Conservation (phyloP, 495 filamentous ascomycete species). For the Penicillium steckii region DNA sequence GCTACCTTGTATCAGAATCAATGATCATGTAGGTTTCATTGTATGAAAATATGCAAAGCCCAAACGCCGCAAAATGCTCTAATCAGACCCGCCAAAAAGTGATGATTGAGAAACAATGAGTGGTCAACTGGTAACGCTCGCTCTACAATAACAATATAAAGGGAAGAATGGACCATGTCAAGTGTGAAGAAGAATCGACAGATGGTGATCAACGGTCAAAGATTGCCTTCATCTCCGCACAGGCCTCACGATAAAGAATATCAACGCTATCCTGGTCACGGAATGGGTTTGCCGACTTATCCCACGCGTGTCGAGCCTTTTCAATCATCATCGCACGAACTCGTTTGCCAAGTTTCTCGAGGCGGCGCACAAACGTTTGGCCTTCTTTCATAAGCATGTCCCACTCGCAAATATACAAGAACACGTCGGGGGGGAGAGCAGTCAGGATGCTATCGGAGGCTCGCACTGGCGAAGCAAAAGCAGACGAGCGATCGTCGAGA, state of each 20-base stretch:
- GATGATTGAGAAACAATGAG: not conserved
- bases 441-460: slow-evolving; percentile 50
- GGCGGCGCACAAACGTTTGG: slow-evolving; percentile 60
- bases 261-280: slow-evolving; percentile 48
- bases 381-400: slow-evolving; percentile 86
- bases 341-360: slow-evolving; percentile 63
- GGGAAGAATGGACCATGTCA: too few relatives aligned
- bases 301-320: slow-evolving; percentile 79
- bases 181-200: not conserved
- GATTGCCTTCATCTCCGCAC: slow-evolving; percentile 44
- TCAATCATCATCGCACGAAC: slow-evolving; percentile 69
- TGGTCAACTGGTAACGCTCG: slow-evolving; percentile 5
- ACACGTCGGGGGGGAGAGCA: slow-evolving; percentile 61
- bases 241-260: slow-evolving; percentile 42
- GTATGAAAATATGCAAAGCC: not conserved
- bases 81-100: too few relatives aligned
- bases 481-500: slow-evolving; percentile 48
- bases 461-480: slow-evolving; percentile 62
- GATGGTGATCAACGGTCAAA: slow-evolving; percentile 31
- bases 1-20: not conserved
- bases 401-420: slow-evolving; percentile 82
- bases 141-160: not conserved
- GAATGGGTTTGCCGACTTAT: slow-evolving; percentile 79
- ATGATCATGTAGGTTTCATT: not conserved
- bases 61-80: not conserved